Base-by-base conservation (phyloP, 805 yeast genomes). In the Candida namnaoensis region DNA sequence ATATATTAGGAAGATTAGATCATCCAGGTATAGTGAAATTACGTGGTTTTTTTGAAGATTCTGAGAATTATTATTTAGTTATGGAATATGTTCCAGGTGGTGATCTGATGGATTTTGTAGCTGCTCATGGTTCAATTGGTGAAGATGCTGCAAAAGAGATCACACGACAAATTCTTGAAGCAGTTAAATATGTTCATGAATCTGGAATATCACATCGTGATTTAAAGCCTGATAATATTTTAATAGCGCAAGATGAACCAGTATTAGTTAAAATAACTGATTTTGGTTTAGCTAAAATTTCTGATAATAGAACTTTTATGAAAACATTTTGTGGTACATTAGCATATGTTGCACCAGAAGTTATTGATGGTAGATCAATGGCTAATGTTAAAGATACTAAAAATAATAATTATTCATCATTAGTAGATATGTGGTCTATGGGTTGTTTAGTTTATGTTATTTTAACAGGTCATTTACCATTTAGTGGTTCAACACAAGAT, bases 81-180 rank as follows among this genome's bases (percentile, higher is more conserved):
- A 91, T 93, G 97, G 99, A 93, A 56, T 85, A 81, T 53, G 95
- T 93, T 26, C 82, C 95, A 2, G 97, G 97, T 13, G 99, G 99
- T 25, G 99, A 93, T 60, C 67, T 93, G 40, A 93, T 93, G 99
- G 99, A 93, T 65, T 90, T 87, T 62, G 95, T 91, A 2, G 91
- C 95, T 1, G 86, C 88, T 3, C 83, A 86, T 61, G 97, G 97
- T 3, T 78, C 91, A 3, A 84, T 93, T 15, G 91, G 91, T 12
- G 99, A 93, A 60, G 88, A 79, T 38, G 93, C 95, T 4, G 85
- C 90, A 8, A 80, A 84, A 50, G 96, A 86, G 45, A 86, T 93
- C 25, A 74, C 95, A 2, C 76, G 77, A 48, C 99, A 93, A 61
- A 80, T 91, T 2, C 62, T 93, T 35, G 76, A 78, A 45, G 97